Evolutionary conservation across 305 asterid species (phyloP).

Genomic region (Fraxinus floribunda): DNA sequence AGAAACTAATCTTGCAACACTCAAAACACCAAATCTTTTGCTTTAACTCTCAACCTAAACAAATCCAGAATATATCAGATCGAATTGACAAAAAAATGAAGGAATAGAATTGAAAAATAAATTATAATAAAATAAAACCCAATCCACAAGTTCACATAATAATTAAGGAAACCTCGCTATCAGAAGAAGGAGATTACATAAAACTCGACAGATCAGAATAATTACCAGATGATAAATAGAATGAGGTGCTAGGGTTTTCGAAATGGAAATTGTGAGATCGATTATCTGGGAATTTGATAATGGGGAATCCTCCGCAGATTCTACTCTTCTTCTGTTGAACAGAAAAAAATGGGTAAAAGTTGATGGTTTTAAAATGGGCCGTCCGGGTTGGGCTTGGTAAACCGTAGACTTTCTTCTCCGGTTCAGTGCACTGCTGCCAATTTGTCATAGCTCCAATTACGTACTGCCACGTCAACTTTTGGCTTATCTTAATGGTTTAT

Average conservation of each 20-base stretch:
- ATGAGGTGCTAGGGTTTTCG: background rate
- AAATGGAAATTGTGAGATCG: background rate
- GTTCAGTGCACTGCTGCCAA: background rate
- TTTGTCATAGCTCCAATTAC: background rate
- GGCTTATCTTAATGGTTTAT: background rate
- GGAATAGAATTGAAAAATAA: background rate
- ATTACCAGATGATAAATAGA: background rate
- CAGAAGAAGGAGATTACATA: background rate
- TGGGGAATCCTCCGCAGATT: background rate
- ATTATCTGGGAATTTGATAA: background rate
- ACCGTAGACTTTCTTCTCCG: background rate
- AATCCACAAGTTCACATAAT: background rate
- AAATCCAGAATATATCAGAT: constrained; percentile 16
- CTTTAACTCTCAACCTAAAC: constrained; percentile 17
- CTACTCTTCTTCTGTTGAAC: background rate
- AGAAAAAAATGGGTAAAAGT: background rate
- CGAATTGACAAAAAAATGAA: background rate
- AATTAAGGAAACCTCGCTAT: background rate
- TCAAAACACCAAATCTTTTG: background rate
- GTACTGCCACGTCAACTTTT: background rate
- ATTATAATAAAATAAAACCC: background rate
- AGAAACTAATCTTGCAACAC: constrained; percentile 19
- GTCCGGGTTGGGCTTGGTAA: background rate
- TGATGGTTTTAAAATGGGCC: background rate
- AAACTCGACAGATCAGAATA: background rate